phyloP scores from a whole-genome alignment of 2,329 filamentous ascomycete species.

The Cadophora luteo-olivacea region DNA sequence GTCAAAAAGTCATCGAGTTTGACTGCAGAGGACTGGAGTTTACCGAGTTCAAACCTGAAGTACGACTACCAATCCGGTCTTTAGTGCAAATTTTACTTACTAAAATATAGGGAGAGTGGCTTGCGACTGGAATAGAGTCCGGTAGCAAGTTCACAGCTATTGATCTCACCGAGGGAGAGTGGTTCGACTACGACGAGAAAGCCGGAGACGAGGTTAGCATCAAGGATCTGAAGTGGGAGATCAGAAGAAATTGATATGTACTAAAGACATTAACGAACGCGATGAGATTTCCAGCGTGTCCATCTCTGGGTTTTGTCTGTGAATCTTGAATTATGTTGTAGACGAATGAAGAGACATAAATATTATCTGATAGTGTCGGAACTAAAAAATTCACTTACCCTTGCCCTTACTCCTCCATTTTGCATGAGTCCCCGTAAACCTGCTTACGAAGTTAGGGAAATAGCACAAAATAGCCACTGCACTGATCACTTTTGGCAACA shows the following conservation, averaged over 20 bases:
- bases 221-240: slow-evolving; percentile 86
- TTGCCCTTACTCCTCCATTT: too few species aligned
- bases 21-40: slow-evolving; percentile 96
- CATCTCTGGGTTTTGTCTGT: not conserved
- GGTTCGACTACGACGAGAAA: slow-evolving; percentile 99
- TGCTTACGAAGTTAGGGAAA: too few species aligned
- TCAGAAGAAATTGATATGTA: slow-evolving; percentile 50
- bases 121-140: slow-evolving; percentile 82
- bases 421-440: too few species aligned
- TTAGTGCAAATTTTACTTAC: not conserved
- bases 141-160: slow-evolving; percentile 81
- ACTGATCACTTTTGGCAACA: too few species aligned
- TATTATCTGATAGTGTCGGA: not conserved
- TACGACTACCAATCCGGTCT: slow-evolving; percentile 48
- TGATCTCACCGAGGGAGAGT: slow-evolving; percentile 88
- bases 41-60: slow-evolving; percentile 87
- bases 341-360: not conserved
- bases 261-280: not conserved
- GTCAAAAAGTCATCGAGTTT: slow-evolving; percentile 83
- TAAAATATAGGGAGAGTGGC: slow-evolving; percentile 77
- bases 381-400: too few species aligned
- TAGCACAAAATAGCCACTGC: too few species aligned
- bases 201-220: slow-evolving; percentile 90
- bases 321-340: not conserved
- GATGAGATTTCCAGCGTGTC: not conserved